Base-by-base conservation (phyloP, 805 yeast genomes). In the Starmerella geochares region DNA sequence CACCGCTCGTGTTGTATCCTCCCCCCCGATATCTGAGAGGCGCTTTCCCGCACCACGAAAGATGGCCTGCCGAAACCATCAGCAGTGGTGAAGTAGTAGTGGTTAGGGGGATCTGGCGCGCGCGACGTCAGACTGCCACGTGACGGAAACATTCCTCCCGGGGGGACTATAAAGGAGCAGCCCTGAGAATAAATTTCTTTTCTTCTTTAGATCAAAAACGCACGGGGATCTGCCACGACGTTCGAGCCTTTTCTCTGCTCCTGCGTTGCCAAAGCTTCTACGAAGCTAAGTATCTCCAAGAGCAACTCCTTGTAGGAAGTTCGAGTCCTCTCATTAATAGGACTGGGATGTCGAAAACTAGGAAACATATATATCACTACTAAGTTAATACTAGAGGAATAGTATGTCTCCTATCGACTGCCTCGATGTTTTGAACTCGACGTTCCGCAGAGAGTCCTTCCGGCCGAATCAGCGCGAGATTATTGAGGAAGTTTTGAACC, bases 221-320 rank as follows among this genome's bases (percentile, higher is more conserved):
- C 54, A 62, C 62, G 63, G 63, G 61, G 61, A 53, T 51, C 46
- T 64, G 68, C 68, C 68, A 65, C 68, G 68, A 62, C 67, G 64
- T 48, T 44, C 55, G 56, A 56, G 60, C 56, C 51, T 40, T n/a
- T 47, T 41, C 50, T 47, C 54, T 58, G 61, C 64, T 62, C 56
- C 53, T 49, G 55, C 65, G 67, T 65, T 65, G 68, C 68, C 68
- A 61, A 58, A 61, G 55, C 58, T 57, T 52, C 46, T 19, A 32
- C 32, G 43, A 56, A 54, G 55, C 57, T 56, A 35, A 21, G 44
- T 46, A 54, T 60, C 61, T 61, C 65, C 68, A 59, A 64, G 67
- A 64, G 32, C 16, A 56, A 54, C 14, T 36, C 67, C 66, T 58
- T 43, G 55, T 65, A 65, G 68, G 68, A 65, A 65, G 68, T 62